A percentile compares a stretch with the other conserved stretches of the same genome.
Evolutionary conservation across 345 rosid genomes (phyloP).

Genomic region (Eucalyptus victrix): DNA sequence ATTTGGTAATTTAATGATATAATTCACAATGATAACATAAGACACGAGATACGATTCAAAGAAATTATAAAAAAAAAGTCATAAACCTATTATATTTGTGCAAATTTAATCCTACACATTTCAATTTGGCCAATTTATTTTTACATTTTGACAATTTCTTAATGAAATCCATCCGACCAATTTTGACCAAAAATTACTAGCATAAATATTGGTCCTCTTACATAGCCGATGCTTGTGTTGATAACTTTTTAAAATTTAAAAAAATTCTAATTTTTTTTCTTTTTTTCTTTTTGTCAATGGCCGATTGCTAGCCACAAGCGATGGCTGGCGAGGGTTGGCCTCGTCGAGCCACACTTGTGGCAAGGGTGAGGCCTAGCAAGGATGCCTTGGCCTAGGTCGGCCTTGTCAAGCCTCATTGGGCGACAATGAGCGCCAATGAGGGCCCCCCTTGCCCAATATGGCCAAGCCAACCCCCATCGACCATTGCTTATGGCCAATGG

Average conservation of each 20-base stretch:
- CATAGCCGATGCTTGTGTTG: accelerated
- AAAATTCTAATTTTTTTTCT: too few species aligned
- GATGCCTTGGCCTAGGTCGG: accelerated
- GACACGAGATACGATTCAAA: background rate
- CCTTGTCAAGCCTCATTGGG: background rate
- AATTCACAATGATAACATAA: background rate
- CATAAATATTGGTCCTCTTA: accelerated
- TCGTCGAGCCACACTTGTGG: background rate
- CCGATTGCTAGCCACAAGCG: accelerated
- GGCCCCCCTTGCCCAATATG: background rate
- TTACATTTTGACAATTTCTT: background rate
- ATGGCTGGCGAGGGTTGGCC: too few species aligned
- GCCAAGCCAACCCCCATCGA: background rate
- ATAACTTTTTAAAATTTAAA: too few species aligned
- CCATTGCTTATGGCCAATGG: background rate
- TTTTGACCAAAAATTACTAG: background rate
- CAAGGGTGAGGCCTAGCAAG: background rate
- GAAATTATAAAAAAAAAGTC: background rate
- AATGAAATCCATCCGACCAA: background rate
- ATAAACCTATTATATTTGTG: too few species aligned
- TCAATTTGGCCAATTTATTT: too few species aligned
- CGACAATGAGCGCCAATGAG: accelerated
- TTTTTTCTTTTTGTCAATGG: too few species aligned
- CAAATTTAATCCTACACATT: too few species aligned
- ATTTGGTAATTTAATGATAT: background rate